A percentile compares a stretch with the other conserved stretches of the same genome.
Evolutionary conservation across 208 protist species (phyloP).

Genomic region (Strigomonas culicis): DNA sequence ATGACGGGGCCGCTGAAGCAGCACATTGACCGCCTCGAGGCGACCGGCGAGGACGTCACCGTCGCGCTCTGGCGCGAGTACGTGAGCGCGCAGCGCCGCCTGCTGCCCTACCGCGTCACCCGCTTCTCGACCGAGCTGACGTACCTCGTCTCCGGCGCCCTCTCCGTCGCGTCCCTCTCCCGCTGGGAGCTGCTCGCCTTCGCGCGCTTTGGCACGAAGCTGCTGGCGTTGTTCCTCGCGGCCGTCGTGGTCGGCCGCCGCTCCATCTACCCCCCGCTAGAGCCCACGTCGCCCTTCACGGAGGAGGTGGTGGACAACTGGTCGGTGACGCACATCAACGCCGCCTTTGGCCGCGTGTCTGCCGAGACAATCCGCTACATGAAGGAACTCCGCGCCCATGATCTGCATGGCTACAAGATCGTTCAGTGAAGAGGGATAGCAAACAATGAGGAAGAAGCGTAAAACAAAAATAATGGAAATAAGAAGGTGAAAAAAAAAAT

Average conservation of each 20-base stretch:
- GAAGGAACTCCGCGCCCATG: not conserved
- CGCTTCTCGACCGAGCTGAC: constrained; percentile 35
- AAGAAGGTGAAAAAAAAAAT: constrained; percentile 1
- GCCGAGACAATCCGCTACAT: constrained; percentile 3
- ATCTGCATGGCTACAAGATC: not conserved
- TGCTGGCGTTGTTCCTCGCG: constrained; percentile 66
- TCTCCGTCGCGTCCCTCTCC: constrained; percentile 32
- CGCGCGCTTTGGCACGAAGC: constrained; percentile 52
- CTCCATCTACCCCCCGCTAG: constrained; percentile 58
- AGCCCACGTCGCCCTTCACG: constrained; percentile 56
- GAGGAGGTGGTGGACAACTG: constrained; percentile 68
- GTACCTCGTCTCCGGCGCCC: constrained; percentile 32
- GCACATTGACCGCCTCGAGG: constrained; percentile 58
- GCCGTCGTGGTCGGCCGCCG: constrained; percentile 52
- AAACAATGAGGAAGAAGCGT: not conserved
- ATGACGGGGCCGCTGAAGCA: constrained; percentile 74
- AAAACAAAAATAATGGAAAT: not conserved
- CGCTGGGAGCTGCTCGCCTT: constrained; percentile 43
- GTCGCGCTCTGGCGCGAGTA: constrained; percentile 72
- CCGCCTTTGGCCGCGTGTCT: not conserved
- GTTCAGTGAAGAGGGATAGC: not conserved
- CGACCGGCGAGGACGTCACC: constrained; percentile 57
- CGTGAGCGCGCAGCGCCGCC: constrained; percentile 38
- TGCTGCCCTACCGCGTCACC: constrained; percentile 53
- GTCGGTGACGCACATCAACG: constrained; percentile 34